Evolutionary conservation across 2,329 filamentous ascomycete genomes (phyloP).

Genomic region (Purpureocillium takamizusanense): DNA sequence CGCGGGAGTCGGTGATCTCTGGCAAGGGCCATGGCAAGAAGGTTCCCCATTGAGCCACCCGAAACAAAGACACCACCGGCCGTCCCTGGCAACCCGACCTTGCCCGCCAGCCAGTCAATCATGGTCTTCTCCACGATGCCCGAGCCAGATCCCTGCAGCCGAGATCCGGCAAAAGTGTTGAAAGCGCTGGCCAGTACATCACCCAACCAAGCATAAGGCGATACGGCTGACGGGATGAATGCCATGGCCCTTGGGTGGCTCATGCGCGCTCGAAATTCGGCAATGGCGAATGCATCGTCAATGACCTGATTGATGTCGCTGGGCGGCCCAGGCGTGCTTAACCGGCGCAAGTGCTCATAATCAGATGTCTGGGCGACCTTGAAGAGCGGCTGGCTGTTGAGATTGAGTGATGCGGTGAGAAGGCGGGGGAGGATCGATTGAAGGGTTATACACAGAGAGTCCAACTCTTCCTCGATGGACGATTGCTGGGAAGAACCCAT

Average conservation of each 20-base stretch:
- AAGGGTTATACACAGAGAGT: too few relatives aligned
- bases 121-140: conserved; percentile 14
- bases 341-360: too few relatives aligned
- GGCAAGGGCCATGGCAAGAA: conserved; percentile 13
- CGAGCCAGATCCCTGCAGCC: conserved; percentile 12
- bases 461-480: too few relatives aligned
- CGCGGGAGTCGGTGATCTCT: conserved; percentile 9
- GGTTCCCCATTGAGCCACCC: conserved; percentile 16
- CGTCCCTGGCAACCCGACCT: conserved; percentile 8
- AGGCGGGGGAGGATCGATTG: too few relatives aligned
- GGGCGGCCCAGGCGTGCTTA: too few relatives aligned
- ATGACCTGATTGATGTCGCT: too few relatives aligned
- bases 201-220: conserved; percentile 13
- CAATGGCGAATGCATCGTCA: background rate
- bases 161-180: conserved; percentile 10
- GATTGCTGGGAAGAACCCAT: too few relatives aligned
- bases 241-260: conserved; percentile 10
- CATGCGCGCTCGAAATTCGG: conserved; percentile 6
- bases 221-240: conserved; percentile 13
- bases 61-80: conserved; percentile 14
- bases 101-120: conserved; percentile 11
- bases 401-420: too few relatives aligned
- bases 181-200: conserved; percentile 11
- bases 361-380: too few relatives aligned
- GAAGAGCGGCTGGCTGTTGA: too few relatives aligned